A percentile compares a stretch with the other conserved stretches of the same genome.
Evolutionary conservation across 2,329 filamentous ascomycete genomes (phyloP).

Genomic region (Colletotrichum spinosum): DNA sequence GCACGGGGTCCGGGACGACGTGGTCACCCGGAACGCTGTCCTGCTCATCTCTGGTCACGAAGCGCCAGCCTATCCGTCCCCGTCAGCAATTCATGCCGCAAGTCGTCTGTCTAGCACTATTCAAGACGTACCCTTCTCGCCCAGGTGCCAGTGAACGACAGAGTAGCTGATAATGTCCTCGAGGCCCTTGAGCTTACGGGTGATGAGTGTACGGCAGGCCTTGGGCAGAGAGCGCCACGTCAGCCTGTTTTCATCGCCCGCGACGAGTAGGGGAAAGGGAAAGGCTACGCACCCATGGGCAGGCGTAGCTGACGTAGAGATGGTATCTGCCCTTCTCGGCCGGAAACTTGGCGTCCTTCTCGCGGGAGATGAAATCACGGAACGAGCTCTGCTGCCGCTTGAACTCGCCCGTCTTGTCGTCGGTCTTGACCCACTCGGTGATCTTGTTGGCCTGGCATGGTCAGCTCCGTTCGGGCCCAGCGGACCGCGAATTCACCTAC

Average conservation of each 20-base stretch:
- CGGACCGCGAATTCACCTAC: neutral
- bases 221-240: constrained; percentile 32
- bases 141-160: constrained; percentile 93
- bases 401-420: constrained; percentile 88
- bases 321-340: constrained; percentile 93
- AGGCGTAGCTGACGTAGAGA: constrained; percentile 93
- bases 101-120: neutral
- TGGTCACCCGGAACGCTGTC: constrained; percentile 66
- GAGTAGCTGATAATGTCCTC: constrained; percentile 85
- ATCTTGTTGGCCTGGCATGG: constrained; percentile 61
- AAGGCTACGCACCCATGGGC: constrained; percentile 76
- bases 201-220: constrained; percentile 88
- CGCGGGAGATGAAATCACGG: constrained; percentile 80
- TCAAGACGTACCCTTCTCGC: constrained; percentile 58
- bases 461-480: neutral
- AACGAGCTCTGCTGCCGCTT: constrained; percentile 89
- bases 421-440: constrained; percentile 85
- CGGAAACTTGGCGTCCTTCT: constrained; percentile 79
- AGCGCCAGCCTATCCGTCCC: constrained; percentile 80
- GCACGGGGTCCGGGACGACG: constrained; percentile 75
- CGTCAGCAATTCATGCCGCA: neutral
- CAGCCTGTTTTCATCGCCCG: neutral
- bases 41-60: constrained; percentile 72
- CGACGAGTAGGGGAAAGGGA: neutral
- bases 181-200: constrained; percentile 89